Evolutionary conservation across 1,284 basidiomycete species (phyloP), one percentile per base, ranked within the genome.

Genomic region (Marasmius sp.): DNA sequence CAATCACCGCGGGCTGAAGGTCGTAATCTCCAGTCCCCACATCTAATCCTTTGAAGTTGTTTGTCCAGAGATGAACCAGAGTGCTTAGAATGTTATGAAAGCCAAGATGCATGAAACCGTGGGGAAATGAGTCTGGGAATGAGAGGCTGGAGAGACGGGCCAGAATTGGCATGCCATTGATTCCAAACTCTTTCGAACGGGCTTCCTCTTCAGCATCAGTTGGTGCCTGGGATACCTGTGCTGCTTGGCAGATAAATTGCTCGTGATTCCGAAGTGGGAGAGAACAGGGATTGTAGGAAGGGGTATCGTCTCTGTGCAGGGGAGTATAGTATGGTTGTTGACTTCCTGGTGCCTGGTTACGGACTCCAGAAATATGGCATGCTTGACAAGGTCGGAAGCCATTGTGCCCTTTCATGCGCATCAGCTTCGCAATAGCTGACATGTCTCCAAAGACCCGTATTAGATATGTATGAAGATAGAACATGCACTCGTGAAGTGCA

Each of bases 31-130:
- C 72, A 0, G 22, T 47, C 0, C 74, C 74, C 6, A 60, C 43
- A 55, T 74, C 67, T 0, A 78, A 65, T 1, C 61, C 69, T 60
- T 75, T 74, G 69, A 70, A 74, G n/a, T 69, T 38, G 0, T 70
- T 69, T 0, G 72, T 74, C 74, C 76, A 79, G 0, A 73, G 68
- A 0, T 59, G 56, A 12, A 64, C 53, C 64, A 85, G 80, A 82
- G 81, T 52, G 80, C 65, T 65, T 27, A 75, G 58, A 1, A 75
- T 47, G 59, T 77, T 77, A 62, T 76, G 68, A 57, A 66, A 57
- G 11, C 48, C 37, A 12, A 65, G 54, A 20, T 65, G 64, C 64
- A 65, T 65, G 41, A 65, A 58, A 37, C 63, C 58, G 37, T 63
- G 60, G 6, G 61, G 58, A 47, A 65, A 60, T 6, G 58, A 60